A percentile compares a stretch with the other conserved stretches of the same genome.
Conservation (phyloP, 169 alveolate species). For the Plasmodium vivax region DNA sequence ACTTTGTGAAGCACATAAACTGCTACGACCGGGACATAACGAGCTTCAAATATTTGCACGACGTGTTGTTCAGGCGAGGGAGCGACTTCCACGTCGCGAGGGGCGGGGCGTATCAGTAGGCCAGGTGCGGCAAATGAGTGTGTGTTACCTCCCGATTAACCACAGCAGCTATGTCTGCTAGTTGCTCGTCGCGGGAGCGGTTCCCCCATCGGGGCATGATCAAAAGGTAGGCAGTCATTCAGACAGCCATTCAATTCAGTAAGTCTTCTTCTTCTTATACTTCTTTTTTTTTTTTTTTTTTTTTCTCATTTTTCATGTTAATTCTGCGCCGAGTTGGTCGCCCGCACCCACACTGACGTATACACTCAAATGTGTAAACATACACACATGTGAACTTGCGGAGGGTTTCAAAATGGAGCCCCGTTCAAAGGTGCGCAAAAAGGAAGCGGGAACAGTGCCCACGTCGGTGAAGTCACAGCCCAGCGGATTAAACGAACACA, state of each 20-base stretch:
- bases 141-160: background rate
- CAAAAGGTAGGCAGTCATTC: background rate
- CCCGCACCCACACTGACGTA: background rate
- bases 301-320: background rate
- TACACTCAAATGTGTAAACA: background rate
- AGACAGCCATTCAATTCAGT: background rate
- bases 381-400: background rate
- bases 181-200: background rate
- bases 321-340: background rate
- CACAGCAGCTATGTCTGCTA: background rate
- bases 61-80: conserved; percentile 31
- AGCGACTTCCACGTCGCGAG: conserved; percentile 8
- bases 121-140: background rate
- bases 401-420: background rate
- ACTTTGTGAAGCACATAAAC: conserved; percentile 66
- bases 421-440: background rate
- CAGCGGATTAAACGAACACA: background rate
- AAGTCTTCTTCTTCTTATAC: background rate
- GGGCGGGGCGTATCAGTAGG: background rate
- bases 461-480: background rate
- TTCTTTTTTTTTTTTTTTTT: background rate
- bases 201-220: background rate
- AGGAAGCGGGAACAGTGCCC: background rate
- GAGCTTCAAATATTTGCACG: conserved; percentile 36
- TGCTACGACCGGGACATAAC: conserved; percentile 42